Percentiles rank a stretch among this genome's conserved stretches.
Evolutionary conservation across 2,329 filamentous ascomycete species (phyloP).

Genomic region (Aspergillus sp.): DNA sequence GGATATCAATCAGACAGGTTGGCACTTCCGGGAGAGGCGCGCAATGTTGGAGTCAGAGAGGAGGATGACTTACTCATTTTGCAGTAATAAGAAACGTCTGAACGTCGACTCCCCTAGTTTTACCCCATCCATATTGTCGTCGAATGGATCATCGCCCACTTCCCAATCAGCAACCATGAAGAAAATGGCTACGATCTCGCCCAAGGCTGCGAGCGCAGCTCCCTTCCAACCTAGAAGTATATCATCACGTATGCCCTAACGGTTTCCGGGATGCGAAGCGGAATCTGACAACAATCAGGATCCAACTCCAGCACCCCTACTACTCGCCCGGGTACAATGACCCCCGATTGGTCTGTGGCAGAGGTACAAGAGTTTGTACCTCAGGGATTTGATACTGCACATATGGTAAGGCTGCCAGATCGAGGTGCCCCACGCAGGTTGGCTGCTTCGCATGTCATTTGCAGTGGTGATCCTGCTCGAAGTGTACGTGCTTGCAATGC

Average conservation of each 20-base stretch:
- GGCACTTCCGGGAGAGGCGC: constrained; percentile 16
- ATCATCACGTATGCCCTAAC: constrained; percentile 39
- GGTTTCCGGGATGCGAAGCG: not conserved
- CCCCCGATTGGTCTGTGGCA: constrained; percentile 48
- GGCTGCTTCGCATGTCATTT: no score
- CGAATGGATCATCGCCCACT: constrained; percentile 39
- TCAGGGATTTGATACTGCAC: constrained; percentile 52
- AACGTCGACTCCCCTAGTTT: constrained; percentile 98
- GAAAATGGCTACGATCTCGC: constrained; percentile 74
- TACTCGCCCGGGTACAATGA: constrained; percentile 41
- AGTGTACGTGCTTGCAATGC: constrained; percentile 6
- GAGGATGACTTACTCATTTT: constrained; percentile 23
- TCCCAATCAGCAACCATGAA: constrained; percentile 46
- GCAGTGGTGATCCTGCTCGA: no score
- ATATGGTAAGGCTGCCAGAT: constrained; percentile 47
- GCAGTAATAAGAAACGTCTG: constrained; percentile 65
- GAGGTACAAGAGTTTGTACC: constrained; percentile 56
- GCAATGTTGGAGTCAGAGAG: constrained; percentile 6
- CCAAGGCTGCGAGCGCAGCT: constrained; percentile 85
- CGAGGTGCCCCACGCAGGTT: not conserved
- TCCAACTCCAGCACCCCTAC: constrained; percentile 45
- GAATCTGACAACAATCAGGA: constrained; percentile 35
- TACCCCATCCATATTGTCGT: constrained; percentile 62
- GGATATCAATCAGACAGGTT: constrained; percentile 44
- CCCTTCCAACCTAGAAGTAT: constrained; percentile 51